Evolutionary conservation across 306 rosid species (phyloP).

Genomic region (Cucurbita moschata): DNA sequence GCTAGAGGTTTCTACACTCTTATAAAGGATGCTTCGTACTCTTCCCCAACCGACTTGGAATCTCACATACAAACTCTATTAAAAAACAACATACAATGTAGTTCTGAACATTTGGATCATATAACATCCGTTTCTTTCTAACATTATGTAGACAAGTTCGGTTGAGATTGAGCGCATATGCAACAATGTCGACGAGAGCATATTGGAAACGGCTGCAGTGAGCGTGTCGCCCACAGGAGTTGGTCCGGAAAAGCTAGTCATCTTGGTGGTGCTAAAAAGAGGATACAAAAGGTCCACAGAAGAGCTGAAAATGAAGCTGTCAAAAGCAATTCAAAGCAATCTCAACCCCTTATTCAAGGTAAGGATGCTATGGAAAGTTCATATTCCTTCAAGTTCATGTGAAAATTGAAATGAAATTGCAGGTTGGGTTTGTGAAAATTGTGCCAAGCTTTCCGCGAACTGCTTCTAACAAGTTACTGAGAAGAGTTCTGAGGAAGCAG

Average conservation of each 20-base stretch:
- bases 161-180: constrained; percentile 65
- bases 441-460: constrained; percentile 63
- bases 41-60: too few species aligned
- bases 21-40: too few species aligned
- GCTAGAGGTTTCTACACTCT: too few species aligned
- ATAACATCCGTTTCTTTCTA: neutral
- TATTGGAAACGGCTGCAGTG: constrained; percentile 63
- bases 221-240: constrained; percentile 38
- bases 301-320: constrained; percentile 31
- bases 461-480: constrained; percentile 59
- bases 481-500: constrained; percentile 77
- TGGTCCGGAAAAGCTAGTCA: constrained; percentile 61
- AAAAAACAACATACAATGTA: neutral
- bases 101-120: neutral
- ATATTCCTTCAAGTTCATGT: neutral
- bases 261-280: constrained; percentile 45
- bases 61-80: neutral
- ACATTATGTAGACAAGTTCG: constrained; percentile 35
- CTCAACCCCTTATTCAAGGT: constrained; percentile 84
- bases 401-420: neutral
- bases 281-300: constrained; percentile 34
- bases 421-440: constrained; percentile 49
- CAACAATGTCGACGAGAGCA: constrained; percentile 47
- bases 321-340: constrained; percentile 58
- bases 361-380: neutral